Evolutionary conservation across 2,329 filamentous ascomycete species (phyloP).

Genomic region (Fusarium sp.): DNA sequence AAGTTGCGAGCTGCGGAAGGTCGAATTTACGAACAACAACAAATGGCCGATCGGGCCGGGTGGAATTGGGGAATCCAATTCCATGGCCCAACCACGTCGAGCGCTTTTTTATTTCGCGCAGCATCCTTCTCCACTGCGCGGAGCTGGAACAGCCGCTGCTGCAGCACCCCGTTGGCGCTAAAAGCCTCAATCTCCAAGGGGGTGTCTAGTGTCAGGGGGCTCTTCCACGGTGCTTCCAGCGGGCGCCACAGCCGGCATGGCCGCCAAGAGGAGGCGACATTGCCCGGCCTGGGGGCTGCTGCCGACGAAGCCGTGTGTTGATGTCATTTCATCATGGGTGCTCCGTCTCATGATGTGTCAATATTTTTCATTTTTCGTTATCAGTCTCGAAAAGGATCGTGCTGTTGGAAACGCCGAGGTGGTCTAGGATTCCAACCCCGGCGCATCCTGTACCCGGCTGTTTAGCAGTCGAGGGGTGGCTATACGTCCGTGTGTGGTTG

Average conservation of each 20-base stretch:
- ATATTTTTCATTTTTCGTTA: not conserved
- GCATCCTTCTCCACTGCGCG: not conserved
- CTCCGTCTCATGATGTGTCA: too few relatives aligned
- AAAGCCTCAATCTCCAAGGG: constrained; percentile 25
- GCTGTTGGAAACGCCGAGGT: not conserved
- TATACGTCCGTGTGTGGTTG: not conserved
- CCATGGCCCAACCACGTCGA: constrained; percentile 40
- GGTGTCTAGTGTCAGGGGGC: constrained; percentile 27
- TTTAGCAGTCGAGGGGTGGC: not conserved
- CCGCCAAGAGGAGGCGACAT: constrained; percentile 20
- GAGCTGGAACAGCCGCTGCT: not conserved
- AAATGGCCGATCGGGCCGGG: constrained; percentile 40
- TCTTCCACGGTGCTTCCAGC: constrained; percentile 29
- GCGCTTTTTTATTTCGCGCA: constrained; percentile 43
- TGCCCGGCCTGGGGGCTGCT: not conserved
- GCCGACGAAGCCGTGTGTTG: constrained; percentile 7
- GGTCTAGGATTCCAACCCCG: not conserved
- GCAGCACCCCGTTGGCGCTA: constrained; percentile 19
- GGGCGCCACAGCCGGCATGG: constrained; percentile 25
- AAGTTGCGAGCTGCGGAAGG: constrained; percentile 21
- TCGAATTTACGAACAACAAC: constrained; percentile 31
- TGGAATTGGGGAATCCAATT: constrained; percentile 10
- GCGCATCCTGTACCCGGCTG: not conserved
- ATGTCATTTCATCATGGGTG: constrained; percentile 3
- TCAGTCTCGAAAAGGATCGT: not conserved